These are phyloP conservation scores for Macrophomina phaseolina DNA, from an alignment of 2,329 filamentous ascomycete species.

Conservation along the genomic window DNA sequence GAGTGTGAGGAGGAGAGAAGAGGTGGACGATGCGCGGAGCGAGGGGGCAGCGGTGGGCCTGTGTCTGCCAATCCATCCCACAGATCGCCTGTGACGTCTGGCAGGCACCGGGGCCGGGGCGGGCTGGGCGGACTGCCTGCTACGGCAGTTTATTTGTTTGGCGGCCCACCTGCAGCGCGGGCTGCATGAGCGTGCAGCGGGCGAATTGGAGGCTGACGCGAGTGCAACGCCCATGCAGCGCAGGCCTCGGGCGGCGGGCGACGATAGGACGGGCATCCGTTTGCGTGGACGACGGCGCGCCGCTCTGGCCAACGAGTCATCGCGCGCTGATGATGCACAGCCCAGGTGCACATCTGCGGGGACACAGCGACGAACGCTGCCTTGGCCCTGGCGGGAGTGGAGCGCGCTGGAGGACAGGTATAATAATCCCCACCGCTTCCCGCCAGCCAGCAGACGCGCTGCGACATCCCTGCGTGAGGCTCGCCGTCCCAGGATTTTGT, in stretches of 20 bases:
- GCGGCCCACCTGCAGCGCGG: constrained; percentile 2
- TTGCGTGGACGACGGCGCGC: not conserved
- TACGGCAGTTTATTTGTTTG: constrained; percentile 19
- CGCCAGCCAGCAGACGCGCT: not conserved
- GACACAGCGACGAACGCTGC: constrained; percentile 6
- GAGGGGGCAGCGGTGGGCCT: constrained; percentile 5
- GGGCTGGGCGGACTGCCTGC: constrained; percentile 7
- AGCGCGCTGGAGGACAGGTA: not conserved
- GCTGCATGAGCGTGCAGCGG: constrained; percentile 3
- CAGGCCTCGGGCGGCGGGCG: not conserved
- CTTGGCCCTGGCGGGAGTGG: not conserved
- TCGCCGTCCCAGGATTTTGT: constrained; percentile 4
- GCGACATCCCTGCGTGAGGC: constrained; percentile 15
- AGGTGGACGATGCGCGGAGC: constrained; percentile 11
- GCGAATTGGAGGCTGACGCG: constrained; percentile 21
- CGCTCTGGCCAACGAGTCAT: constrained; percentile 15
- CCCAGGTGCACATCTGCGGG: constrained; percentile 19
- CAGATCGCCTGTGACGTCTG: constrained; percentile 2
- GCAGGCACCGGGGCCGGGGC: not conserved
- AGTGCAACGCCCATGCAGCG: constrained; percentile 23
- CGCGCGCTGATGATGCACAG: constrained; percentile 11
- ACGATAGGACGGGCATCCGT: constrained; percentile 4
- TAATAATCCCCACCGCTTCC: constrained; percentile 2
- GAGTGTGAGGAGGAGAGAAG: constrained; percentile 1
- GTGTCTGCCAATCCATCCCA: constrained; percentile 17